Conservation (phyloP, 768 basidiomycete genomes). For the Sporobolomyces roseus region DNA sequence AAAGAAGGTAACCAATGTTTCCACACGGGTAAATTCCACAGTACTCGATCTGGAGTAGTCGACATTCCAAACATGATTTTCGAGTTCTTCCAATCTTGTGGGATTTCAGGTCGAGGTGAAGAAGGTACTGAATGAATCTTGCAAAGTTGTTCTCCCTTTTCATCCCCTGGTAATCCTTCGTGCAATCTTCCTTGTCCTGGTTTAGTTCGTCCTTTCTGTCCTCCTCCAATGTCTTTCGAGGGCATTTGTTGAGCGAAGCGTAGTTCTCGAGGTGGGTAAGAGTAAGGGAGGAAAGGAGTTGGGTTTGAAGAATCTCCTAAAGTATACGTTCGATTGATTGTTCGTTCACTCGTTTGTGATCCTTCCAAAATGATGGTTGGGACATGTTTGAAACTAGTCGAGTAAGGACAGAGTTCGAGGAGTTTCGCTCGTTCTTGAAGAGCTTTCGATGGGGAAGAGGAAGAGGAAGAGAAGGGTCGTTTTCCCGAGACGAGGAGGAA, state of each 20-base stretch:
- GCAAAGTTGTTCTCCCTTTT: constrained; percentile 31
- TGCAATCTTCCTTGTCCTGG: constrained; percentile 6
- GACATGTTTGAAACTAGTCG: constrained; percentile 29
- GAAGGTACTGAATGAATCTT: constrained; percentile 20
- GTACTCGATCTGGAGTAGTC: constrained; percentile 37
- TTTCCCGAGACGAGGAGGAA: constrained; percentile 15
- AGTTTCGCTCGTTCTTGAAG: constrained; percentile 1
- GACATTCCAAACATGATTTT: constrained; percentile 43
- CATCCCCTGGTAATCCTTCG: constrained; percentile 20
- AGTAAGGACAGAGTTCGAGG: constrained; percentile 28
- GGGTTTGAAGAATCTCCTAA: constrained; percentile 4
- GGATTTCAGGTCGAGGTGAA: constrained; percentile 14
- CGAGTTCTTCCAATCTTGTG: constrained; percentile 7
- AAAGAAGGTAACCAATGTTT: constrained; percentile 31
- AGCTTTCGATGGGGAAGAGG: background rate
- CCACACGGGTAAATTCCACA: constrained; percentile 43
- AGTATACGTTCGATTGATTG: constrained; percentile 24
- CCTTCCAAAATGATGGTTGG: constrained; percentile 39
- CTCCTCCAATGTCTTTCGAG: background rate
- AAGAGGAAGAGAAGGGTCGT: background rate
- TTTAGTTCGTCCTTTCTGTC: background rate
- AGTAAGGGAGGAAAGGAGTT: constrained; percentile 28
- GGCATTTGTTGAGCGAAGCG: constrained; percentile 35
- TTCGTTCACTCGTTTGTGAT: background rate
- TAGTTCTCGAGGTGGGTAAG: constrained; percentile 38